Evolutionary conservation across 768 basidiomycete genomes (phyloP), one percentile per base, ranked within the genome.

Genomic region (Tricholoma furcatifolium): DNA sequence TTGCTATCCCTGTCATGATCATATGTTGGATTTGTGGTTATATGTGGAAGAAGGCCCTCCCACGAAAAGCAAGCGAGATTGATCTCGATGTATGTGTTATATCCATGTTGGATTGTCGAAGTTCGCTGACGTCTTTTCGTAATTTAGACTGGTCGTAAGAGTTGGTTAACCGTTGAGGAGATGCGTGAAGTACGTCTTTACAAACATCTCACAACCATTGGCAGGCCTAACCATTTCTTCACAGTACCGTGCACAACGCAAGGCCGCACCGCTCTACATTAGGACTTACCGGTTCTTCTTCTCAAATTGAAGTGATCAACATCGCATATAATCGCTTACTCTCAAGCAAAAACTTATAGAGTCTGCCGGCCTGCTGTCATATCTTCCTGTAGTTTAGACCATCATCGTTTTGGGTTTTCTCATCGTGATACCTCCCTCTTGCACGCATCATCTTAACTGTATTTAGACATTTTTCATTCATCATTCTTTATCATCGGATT

Each of bases 271-370:
- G 24, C 43, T 67, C 12, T 55, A 71, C 54, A 54, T 73, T 53
- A 69, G 73, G 45, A 51, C 71, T 18, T 77, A 69, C 53, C 70
- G 75, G 47, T 67, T 68, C 15, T 61, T 75, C 18, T 77, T 77
- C 60, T 60, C 72, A 18, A 69, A 75, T 53, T 75, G 65, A 58
- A n/a, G n/a, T n/a, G n/a, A n/a, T n/a, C n/a, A n/a, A n/a, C n/a
- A n/a, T n/a, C n/a, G n/a, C n/a, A n/a, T n/a, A n/a, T n/a, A n/a
- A n/a, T n/a, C n/a, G n/a, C n/a, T n/a, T n/a, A n/a, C n/a, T n/a
- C n/a, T n/a, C n/a, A n/a, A n/a, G n/a, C n/a, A n/a, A n/a, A n/a
- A n/a, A n/a, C n/a, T n/a, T n/a, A n/a, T n/a, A n/a, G n/a, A n/a
- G n/a, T n/a, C n/a, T n/a, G n/a, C n/a, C n/a, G n/a, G n/a, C n/a